These are phyloP conservation scores for Neurospora intermedia DNA, from an alignment of 495 filamentous ascomycete genomes.

Conservation along the genomic window DNA sequence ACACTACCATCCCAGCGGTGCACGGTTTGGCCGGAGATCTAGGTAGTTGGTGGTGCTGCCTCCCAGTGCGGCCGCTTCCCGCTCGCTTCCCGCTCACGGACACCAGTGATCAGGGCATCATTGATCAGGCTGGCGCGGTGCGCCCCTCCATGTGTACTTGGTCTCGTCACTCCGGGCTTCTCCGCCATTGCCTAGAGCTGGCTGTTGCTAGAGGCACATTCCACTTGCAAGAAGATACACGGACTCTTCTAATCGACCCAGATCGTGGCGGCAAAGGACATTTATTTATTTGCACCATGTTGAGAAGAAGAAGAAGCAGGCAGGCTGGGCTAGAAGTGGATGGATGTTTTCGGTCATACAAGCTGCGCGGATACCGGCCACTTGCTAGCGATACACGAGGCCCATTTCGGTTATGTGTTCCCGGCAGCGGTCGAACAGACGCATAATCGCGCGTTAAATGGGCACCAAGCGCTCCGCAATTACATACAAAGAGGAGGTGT, in stretches of 20 bases:
- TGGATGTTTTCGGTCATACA: not conserved
- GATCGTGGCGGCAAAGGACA: not conserved
- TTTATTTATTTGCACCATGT: not conserved
- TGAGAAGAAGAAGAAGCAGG: not conserved
- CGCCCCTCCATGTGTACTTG: not conserved
- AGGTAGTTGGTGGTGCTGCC: not conserved
- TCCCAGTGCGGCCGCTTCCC: not conserved
- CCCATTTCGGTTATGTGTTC: not conserved
- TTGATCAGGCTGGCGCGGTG: not conserved
- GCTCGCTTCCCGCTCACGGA: not conserved
- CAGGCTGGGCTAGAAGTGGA: not conserved
- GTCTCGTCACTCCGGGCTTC: not conserved
- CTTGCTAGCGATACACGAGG: not conserved
- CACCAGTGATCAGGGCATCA: not conserved
- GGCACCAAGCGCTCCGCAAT: not conserved
- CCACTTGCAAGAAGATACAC: not conserved
- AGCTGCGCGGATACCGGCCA: not conserved
- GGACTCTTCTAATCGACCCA: not conserved
- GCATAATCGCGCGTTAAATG: not conserved
- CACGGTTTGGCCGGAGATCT: not conserved
- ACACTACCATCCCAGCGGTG: not conserved
- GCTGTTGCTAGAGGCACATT: not conserved
- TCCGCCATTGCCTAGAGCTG: not conserved
- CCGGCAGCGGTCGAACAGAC: not conserved
- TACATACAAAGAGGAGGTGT: not conserved